Conservation (phyloP, 345 rosid genomes). For the Gossypium australe region DNA sequence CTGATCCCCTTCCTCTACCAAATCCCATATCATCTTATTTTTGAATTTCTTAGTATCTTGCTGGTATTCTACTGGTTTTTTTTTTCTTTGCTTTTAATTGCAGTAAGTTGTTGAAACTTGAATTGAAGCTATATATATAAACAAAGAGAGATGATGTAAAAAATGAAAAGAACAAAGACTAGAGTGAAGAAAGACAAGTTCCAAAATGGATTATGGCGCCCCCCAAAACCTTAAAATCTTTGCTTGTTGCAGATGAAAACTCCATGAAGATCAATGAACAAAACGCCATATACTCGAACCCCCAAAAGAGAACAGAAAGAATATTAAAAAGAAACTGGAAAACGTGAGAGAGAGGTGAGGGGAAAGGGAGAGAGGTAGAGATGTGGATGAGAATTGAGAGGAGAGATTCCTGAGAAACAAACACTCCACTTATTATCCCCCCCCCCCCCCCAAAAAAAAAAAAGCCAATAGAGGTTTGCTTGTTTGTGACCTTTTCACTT, state of each 20-base stretch:
- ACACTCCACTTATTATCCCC: slow-evolving; percentile 29
- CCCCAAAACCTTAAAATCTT: not conserved
- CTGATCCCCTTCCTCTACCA: not conserved
- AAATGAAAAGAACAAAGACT: no score
- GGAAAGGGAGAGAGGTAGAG: slow-evolving; percentile 4
- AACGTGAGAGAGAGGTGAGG: not conserved
- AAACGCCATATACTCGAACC: slow-evolving; percentile 10
- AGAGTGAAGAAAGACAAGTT: not conserved
- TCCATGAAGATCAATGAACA: slow-evolving; percentile 15
- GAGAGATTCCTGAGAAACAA: slow-evolving; percentile 21
- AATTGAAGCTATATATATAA: not conserved
- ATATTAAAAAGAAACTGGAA: not conserved
- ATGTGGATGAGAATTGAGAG: slow-evolving; percentile 20
- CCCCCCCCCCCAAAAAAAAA: slow-evolving; percentile 12
- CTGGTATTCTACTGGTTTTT: no score
- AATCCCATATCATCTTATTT: not conserved
- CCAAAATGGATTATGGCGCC: not conserved
- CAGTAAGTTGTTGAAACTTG: not conserved
- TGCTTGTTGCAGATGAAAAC: not conserved
- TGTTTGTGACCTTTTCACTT: slow-evolving; percentile 38
- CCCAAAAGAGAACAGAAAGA: not conserved
- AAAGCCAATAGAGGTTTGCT: slow-evolving; percentile 15
- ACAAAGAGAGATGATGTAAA: not conserved
- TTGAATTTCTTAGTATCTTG: not conserved
- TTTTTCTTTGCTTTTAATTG: not conserved